Evolutionary conservation across 1,139 yeast species (phyloP), one percentile per base, ranked within the genome.

Genomic region (Yamadazyma atlantica): DNA sequence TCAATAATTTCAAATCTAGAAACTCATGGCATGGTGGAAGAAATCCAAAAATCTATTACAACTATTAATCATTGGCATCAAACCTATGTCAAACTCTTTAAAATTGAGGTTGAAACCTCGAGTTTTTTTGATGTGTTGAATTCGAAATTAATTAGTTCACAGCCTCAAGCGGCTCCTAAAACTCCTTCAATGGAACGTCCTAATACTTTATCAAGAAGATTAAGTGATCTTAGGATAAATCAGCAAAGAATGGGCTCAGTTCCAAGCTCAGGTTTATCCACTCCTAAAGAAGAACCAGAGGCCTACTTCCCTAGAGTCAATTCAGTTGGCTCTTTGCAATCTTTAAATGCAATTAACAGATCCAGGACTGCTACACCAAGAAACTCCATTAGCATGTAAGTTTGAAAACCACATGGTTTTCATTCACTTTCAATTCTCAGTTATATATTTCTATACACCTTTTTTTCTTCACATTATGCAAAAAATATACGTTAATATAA

Each of bases 81-180:
- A 2, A 83, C 95, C 0, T 54, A 66, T 13, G 68, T 88, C 31
- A 73, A 60, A 45, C 65, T 88, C 25, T 88, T 89, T 64, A 70
- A 66, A 32, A 65, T 85, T 13, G 78, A 73, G 43, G 48, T 61
- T 0, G 57, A 58, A 2, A 60, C 58, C n/a, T 70, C 61, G 7
- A 66, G 72, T 1, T 73, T 80, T 16, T 50, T 62, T 57, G 60
- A 61, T 13, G 44, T 55, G 3, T 44, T 64, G 18, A 57, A 54
- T 30, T 40, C 54, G 16, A 58, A 56, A 29, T 29, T 49, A 7
- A 45, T 50, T 19, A 50, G 48, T n/a, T 42, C 45, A n/a, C 43
- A 43, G 13, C 39, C 34, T 24, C 58, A 50, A 21, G 55, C 64
- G 0, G 51, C 44, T 3, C 66, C 69, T 2, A 55, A 55, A 12